Base-by-base conservation (phyloP, 768 basidiomycete genomes). In the Hypholoma fasciculare region DNA sequence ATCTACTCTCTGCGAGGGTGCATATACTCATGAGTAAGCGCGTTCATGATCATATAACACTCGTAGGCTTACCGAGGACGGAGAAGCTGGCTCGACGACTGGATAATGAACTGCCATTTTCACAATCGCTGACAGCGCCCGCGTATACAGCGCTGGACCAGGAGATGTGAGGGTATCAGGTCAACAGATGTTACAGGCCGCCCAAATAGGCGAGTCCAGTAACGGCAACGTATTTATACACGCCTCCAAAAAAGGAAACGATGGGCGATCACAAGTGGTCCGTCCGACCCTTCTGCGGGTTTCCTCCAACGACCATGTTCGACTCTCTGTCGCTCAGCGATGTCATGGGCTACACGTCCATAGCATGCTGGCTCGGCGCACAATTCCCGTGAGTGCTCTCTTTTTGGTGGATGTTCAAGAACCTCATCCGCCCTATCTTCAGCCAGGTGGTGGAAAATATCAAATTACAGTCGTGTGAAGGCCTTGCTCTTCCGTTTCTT, bases 401-500 rank as follows among this genome's bases (percentile, higher is more conserved):
- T 49, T 44, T 26, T 39, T 40, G 30, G 12, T 54, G 17, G 42
- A 36, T 46, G 26, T 44, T n/a, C 47, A 56, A 7, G 44, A 36
- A 38, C 44, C 54, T 38, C 59, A 19, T 59, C 59, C 53, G 30
- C 26, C 40, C 43, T 17, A 17, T 55, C 39, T 53, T 12, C 67
- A 96, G 94, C 49, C 95, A 97, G 78, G 81, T 96, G 8, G 48
- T 95, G 34, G 88, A 92, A 75, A 97, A 96, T 71, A 76, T 82
- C 56, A 78, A 77, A 56, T 76, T 81, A 16, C 84, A 88, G 69
- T 94, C 91, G 44, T 93, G 90, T 69, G 94, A 94, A 65, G 90
- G 96, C 30, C 86, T 99, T 50, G 90, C 97, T 1, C 77, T 98
- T 16, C 94, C 96, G 0, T 99, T 99, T 72, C 81, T 99, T 54